Evolutionary conservation across 192 early-diverging fungal species (phyloP).

Genomic region (Backusella australiensis): DNA sequence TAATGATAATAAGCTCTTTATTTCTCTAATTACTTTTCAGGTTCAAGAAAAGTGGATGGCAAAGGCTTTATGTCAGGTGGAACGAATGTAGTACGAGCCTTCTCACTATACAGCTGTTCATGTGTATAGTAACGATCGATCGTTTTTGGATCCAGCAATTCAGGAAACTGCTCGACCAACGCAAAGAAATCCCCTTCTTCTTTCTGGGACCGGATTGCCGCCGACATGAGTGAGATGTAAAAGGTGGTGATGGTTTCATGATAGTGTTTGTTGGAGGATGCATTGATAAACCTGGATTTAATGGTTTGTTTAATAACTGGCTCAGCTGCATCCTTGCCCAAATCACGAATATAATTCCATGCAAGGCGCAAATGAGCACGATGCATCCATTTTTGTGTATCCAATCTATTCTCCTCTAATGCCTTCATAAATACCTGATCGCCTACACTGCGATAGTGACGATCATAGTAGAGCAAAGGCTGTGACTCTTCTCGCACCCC

Average conservation of each 20-base stretch:
- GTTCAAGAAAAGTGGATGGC: conserved; percentile 9
- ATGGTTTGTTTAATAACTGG: conserved; percentile 33
- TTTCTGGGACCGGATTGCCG: conserved; percentile 12
- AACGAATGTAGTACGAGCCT: conserved; percentile 20
- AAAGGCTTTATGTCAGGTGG: conserved; percentile 32
- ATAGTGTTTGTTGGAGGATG: conserved; percentile 14
- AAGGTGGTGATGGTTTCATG: conserved; percentile 40
- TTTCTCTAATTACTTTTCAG: not conserved
- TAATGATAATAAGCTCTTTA: not conserved
- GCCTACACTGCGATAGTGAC: conserved; percentile 47
- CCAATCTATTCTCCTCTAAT: conserved; percentile 24
- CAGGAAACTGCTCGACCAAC: conserved; percentile 31
- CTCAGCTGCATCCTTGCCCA: conserved; percentile 12
- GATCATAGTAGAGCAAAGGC: conserved; percentile 52
- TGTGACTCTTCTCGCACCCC: conserved; percentile 29
- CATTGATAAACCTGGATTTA: conserved; percentile 15
- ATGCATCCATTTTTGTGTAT: conserved; percentile 34
- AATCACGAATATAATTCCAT: conserved; percentile 41
- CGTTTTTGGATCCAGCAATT: conserved; percentile 21
- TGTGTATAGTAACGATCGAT: conserved; percentile 36
- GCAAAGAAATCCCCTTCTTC: conserved; percentile 33
- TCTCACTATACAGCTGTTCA: conserved; percentile 13
- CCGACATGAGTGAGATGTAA: conserved; percentile 26
- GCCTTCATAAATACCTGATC: conserved; percentile 43
- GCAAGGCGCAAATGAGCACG: conserved; percentile 43